Base-by-base conservation (phyloP, 441 rosid genomes). In the Biscutella laevigata region DNA sequence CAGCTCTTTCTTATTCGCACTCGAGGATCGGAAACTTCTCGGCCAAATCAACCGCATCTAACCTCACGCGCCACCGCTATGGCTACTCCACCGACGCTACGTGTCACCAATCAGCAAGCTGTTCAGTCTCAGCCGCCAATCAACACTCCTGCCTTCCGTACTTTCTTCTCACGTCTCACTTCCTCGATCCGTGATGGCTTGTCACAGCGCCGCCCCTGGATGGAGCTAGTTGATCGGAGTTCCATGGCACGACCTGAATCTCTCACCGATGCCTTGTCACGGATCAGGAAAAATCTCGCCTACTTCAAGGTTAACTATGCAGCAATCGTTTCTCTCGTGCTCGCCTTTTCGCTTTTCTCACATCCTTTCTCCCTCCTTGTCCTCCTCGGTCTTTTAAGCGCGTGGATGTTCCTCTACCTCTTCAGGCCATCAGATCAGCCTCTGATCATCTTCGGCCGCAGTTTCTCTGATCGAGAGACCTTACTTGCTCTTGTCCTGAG, bases 401-500 rank as follows among this genome's bases (percentile, higher is more conserved):
- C 67, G 5, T 84, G 94, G 94, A 44, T 75, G 62, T 78, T 74
- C 51, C 74, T 78, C 14, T 83, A 83, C 71, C 66, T 77, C 8
- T 83, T 83, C 64, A 82, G 94, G 3, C 75, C 86, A 2, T 71
- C 88, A 4, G 88, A 81, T 68, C 84, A 81, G 75, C 81, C 94
- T 3, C 45, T 81, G 9, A 74, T 77, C 20, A 19, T 79, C 15
- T 53, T 73, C 4, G 81, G 84, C 32, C 77, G 86, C 4, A 67
- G 73, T 4, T 81, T 81, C 62, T 77, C 86, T 2, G 84, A 84
- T 5, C 74, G 84, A 3, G 94, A 84, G 48, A 81, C 94, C 7
- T 65, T 84, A 1, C 79, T 82, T 9, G 59, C 53, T 2, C 58
- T 84, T 26, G 72, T 75, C 4, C 15, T 81, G 26, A 40, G 60